Percentiles rank a stretch among this genome's conserved stretches.
phyloP scores from a whole-genome alignment of 2,329 filamentous ascomycete species.

The Chaetomiaceae sp. region DNA sequence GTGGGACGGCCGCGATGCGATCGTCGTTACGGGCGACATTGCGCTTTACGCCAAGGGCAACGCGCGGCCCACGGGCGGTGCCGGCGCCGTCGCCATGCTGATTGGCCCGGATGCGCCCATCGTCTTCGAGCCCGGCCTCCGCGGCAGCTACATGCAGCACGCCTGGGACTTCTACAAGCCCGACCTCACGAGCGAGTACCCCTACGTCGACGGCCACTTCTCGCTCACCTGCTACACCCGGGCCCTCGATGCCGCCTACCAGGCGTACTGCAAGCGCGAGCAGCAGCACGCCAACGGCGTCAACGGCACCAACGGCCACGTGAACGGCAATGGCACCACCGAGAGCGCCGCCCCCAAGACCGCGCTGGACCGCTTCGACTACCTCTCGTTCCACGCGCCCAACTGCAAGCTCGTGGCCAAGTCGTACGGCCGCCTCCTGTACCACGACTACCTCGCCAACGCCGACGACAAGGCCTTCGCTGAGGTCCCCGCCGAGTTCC shows the following conservation, averaged over 20 bases:
- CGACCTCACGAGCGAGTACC: constrained; percentile 80
- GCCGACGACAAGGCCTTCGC: constrained; percentile 61
- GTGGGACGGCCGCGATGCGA: constrained; percentile 77
- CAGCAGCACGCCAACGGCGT: constrained; percentile 44
- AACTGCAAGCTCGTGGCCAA: constrained; percentile 85
- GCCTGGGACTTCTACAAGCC: constrained; percentile 90
- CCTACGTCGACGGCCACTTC: constrained; percentile 78
- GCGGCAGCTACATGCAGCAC: constrained; percentile 75
- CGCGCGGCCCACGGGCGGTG: constrained; percentile 74
- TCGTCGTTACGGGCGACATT: constrained; percentile 77
- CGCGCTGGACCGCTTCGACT: constrained; percentile 73
- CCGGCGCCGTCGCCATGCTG: constrained; percentile 71
- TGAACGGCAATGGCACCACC: constrained; percentile 37
- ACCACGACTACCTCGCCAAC: constrained; percentile 76
- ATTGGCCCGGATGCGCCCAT: constrained; percentile 73
- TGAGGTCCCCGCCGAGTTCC: constrained; percentile 69
- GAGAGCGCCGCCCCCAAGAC: constrained; percentile 45
- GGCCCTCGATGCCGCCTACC: constrained; percentile 75
- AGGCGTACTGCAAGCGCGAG: constrained; percentile 72
- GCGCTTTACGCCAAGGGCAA: constrained; percentile 79
- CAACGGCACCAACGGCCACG: constrained; percentile 49
- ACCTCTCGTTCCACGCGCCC: constrained; percentile 75
- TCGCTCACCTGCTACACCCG: constrained; percentile 76
- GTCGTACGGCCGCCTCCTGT: constrained; percentile 75
- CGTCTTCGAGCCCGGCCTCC: constrained; percentile 70